phyloP scores from a whole-genome alignment of 257 asterid species.

The Capsicum baccatum region DNA sequence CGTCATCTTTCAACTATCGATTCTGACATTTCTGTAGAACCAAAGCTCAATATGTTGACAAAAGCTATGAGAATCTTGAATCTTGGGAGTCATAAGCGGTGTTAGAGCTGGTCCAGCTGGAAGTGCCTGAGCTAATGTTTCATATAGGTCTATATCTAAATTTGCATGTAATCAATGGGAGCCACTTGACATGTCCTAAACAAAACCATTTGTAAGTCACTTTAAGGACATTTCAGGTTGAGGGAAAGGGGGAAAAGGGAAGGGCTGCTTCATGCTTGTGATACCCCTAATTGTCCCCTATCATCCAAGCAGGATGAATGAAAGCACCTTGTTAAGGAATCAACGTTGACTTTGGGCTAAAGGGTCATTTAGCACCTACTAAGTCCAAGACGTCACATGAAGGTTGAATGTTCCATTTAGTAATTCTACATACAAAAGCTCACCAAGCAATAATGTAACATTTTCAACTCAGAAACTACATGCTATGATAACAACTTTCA shows the following conservation, averaged over 20 bases:
- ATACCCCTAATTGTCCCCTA: neutral
- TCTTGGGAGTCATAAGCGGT: neutral
- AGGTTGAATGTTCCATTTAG: neutral
- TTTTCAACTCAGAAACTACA: neutral
- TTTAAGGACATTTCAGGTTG: neutral
- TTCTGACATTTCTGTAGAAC: neutral
- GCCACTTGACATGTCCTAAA: constrained; percentile 6
- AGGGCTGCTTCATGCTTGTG: neutral
- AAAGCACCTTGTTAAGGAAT: neutral
- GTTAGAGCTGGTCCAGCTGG: neutral
- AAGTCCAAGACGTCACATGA: constrained; percentile 17
- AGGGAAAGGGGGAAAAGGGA: neutral
- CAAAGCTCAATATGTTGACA: neutral
- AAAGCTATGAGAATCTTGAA: neutral
- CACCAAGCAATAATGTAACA: neutral
- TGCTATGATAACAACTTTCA: neutral
- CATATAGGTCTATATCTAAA: neutral
- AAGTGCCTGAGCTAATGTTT: neutral
- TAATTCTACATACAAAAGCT: neutral
- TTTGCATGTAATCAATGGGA: constrained; percentile 21
- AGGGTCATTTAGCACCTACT: neutral
- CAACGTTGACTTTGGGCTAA: neutral
- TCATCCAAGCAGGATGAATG: neutral
- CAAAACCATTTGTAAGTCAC: constrained; percentile 25
- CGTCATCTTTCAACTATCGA: neutral